Base-by-base conservation (phyloP, 768 basidiomycete genomes). In the Daedaleopsis nitida region DNA sequence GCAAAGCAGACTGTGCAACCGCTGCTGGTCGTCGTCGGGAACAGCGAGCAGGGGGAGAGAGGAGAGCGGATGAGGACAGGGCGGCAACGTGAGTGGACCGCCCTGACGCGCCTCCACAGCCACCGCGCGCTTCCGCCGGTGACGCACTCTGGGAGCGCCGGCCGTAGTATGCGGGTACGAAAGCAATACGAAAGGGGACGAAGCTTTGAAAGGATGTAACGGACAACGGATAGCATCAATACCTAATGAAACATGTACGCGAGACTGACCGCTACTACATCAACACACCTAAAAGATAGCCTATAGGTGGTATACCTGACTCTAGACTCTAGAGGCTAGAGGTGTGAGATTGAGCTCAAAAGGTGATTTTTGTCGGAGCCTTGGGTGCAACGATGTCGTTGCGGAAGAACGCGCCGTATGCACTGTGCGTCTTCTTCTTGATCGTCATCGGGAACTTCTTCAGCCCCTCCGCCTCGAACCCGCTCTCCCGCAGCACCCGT, bases 381-480 rank as follows among this genome's bases (percentile, higher is more conserved):
- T 81, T 81, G 23, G 82, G 81, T 48, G 80, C 75, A 11, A 83
- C 78, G 34, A 86, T 85, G 64, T 87, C 86, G 65, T 91, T 86
- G 58, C 88, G 74, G 74, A 83, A 94, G 75, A 93, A 94, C 6
- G 90, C 91, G 5, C 96, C 96, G 67, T 97, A 98, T 44, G 85
- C 89, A 19, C 92, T 79, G 69, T 98, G 96, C 67, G 89, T 85
- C 81, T 87, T 93, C 82, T 98, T 98, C 81, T 96, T 97, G 78
- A 98, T 94, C 60, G 95, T 92, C 84, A 96, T 93, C 53, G 94
- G 94, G 80, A 97, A 98, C 69, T 88, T 87, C 60, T 87, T 85
- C 75, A 97, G 78, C 6, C 76, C 87, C 65, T 90, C 86, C 51
- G 87, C 84, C 58, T 89, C 85, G 64, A 91, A 92, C 34, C 90